Evolutionary conservation across 2,329 filamentous ascomycete genomes (phyloP), one percentile per base, ranked within the genome.

Genomic region (Diaporthe citriasiana): DNA sequence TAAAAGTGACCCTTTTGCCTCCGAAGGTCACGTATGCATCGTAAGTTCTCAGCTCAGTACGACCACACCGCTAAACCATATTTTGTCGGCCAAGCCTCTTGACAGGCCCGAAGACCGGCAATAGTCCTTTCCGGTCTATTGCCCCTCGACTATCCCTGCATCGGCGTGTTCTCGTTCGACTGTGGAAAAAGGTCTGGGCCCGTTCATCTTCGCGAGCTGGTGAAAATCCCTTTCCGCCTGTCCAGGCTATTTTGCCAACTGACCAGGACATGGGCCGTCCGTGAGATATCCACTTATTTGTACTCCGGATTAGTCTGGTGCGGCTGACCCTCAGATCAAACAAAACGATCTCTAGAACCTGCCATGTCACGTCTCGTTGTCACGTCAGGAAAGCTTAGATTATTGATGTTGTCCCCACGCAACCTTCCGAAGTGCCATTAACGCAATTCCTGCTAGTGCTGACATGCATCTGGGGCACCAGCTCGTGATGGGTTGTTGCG

Each of bases 401-500:
- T 53, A 50, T 45, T 53, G 40, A 40, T 35, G 45, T 13, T 27
- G 35, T 22, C 17, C 10, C 33, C 47, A 25, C 33, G 33, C 33
- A 53, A 53, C n/a, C 17, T 27, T 40, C 22, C 30, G 25, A 40
- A 40, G 47, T 53, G 33, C 33, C 63, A 68, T 15, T 68, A 47
- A 68, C 63, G 47, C 30, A 25, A 40, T 6, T 68, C 8, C 15
- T 53, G 33, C 47, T 53, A 68, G 63, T 53, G 63, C 63, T 68
- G 33, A 53, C 63, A 53, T 40, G 8, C 9, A 38, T 51, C 38
- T 15, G 27, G 30, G 7, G 2, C 47, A 33, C 42, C 15, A n/a
- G 3, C 60, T 15, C 13, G 25, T n/a, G 17, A 33, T n/a, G 59
- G 27, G 40, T 3, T 17, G 25, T 12, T 30, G 13, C 38, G 45